Evolutionary conservation across 345 rosid genomes (phyloP).

Genomic region (Psidium guajava): DNA sequence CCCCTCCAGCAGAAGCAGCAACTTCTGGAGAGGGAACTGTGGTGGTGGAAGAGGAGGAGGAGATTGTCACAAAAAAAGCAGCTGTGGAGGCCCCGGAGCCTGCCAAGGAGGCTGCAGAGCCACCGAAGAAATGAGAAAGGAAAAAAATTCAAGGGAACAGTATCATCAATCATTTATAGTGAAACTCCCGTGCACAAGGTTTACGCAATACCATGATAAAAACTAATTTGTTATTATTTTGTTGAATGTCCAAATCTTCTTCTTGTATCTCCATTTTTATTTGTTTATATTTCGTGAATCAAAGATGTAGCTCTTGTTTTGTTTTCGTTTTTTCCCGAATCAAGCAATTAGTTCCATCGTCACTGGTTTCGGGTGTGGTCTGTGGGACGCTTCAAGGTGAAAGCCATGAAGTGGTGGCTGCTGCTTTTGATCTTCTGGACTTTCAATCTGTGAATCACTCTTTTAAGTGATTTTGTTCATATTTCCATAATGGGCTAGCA

Average conservation of each 20-base stretch:
- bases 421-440: background rate
- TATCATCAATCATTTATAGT: background rate
- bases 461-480: background rate
- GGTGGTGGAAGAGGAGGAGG: conserved; percentile 1
- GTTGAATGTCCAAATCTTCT: background rate
- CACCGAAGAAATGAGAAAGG: background rate
- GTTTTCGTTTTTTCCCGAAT: background rate
- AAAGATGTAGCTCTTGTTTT: background rate
- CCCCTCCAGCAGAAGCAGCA: conserved; percentile 24
- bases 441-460: background rate
- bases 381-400: background rate
- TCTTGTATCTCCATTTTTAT: background rate
- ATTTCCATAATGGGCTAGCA: background rate
- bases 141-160: background rate
- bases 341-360: background rate
- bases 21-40: conserved; percentile 30
- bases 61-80: background rate
- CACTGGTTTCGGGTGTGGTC: background rate
- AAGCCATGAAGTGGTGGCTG: background rate
- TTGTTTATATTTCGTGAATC: background rate
- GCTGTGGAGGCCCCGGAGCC: background rate
- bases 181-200: background rate
- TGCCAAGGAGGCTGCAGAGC: background rate
- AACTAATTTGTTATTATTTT: background rate
- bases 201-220: background rate